Conservation (phyloP, 2,329 filamentous ascomycete genomes). For the Ilyonectria mors-panacis region DNA sequence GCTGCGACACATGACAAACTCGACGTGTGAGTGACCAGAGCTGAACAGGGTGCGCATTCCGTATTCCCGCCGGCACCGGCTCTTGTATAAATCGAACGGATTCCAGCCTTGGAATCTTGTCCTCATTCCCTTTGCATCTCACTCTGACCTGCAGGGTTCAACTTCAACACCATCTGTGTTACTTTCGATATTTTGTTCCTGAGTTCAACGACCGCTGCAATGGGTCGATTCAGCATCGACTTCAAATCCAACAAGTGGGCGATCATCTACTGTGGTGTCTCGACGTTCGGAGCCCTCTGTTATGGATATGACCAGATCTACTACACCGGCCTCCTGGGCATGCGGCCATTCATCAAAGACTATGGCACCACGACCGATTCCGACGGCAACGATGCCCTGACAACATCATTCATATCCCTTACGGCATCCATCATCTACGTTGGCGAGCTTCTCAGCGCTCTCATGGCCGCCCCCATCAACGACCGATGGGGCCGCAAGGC, state of each 20-base stretch:
- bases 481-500: constrained; percentile 53
- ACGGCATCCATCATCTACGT: constrained; percentile 57
- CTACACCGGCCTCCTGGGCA: constrained; percentile 48
- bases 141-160: neutral
- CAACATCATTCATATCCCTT: constrained; percentile 50
- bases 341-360: constrained; percentile 48
- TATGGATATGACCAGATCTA: constrained; percentile 38
- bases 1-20: neutral
- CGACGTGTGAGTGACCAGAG: neutral
- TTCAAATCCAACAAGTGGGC: constrained; percentile 9
- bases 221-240: constrained; percentile 1
- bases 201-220: neutral
- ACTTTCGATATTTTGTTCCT: neutral
- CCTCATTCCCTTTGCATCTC: neutral
- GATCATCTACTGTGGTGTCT: constrained; percentile 12
- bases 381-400: constrained; percentile 40
- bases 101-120: neutral
- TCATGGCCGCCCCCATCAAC: constrained; percentile 55
- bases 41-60: neutral
- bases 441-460: constrained; percentile 55
- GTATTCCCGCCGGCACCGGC: neutral
- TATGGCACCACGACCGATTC: constrained; percentile 40
- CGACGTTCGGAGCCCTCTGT: constrained; percentile 15
- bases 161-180: neutral
- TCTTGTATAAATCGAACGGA: neutral